These are phyloP conservation scores for Panaeolus papilionaceus DNA, from an alignment of 768 basidiomycete species.

Conservation along the genomic window DNA sequence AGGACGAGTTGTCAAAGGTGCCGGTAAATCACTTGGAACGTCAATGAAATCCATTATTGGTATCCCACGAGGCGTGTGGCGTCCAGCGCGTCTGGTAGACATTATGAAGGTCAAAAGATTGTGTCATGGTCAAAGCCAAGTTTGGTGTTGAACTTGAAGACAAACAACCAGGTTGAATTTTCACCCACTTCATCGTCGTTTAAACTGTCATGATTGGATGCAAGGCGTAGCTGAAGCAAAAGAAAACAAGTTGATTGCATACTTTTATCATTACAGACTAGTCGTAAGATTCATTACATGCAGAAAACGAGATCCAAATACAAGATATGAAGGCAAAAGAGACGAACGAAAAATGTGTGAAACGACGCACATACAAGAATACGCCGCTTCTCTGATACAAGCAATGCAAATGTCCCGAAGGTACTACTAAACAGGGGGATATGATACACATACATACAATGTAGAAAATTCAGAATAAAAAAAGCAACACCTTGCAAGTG, in stretches of 20 bases:
- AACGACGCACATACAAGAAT: background rate
- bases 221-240: background rate
- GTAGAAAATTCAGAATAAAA: background rate
- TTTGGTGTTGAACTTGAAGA: slow-evolving; percentile 1
- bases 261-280: slow-evolving; percentile 10
- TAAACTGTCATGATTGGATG: background rate
- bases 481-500: background rate
- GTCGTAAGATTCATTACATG: slow-evolving; percentile 15
- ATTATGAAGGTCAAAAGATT: background rate
- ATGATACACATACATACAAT: slow-evolving; percentile 8
- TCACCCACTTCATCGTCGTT: background rate
- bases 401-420: slow-evolving; percentile 8
- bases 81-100: background rate
- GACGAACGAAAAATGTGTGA: background rate
- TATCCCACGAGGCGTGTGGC: slow-evolving; percentile 9
- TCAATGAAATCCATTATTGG: slow-evolving; percentile 6
- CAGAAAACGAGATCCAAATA: background rate
- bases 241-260: background rate
- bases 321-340: background rate
- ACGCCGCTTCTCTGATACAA: background rate
- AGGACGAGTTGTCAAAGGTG: slow-evolving; percentile 31
- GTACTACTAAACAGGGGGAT: slow-evolving; percentile 5
- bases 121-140: slow-evolving; percentile 8
- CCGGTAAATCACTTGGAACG: slow-evolving; percentile 29
- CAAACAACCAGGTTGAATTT: slow-evolving; percentile 1